Evolutionary conservation across 768 basidiomycete genomes (phyloP).

Genomic region (Calocybe cyanea): DNA sequence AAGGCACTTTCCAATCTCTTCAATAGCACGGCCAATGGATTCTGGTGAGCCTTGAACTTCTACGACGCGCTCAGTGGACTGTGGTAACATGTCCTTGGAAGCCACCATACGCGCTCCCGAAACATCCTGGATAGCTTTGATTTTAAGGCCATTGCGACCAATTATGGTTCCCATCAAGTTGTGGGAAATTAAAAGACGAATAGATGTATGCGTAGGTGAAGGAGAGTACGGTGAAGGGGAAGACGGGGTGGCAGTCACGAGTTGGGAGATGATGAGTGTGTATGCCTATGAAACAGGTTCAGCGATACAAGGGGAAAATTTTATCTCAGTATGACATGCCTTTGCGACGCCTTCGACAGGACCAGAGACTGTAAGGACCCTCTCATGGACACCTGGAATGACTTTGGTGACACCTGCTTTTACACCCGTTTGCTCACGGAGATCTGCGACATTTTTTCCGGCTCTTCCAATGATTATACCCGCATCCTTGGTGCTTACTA

Average conservation of each 20-base stretch:
- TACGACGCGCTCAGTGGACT: constrained; percentile 98
- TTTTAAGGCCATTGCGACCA: constrained; percentile 93
- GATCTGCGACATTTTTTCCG: constrained; percentile 96
- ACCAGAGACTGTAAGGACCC: constrained; percentile 92
- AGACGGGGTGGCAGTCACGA: constrained; percentile 77
- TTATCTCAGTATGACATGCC: constrained; percentile 34
- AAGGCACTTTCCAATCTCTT: constrained; percentile 93
- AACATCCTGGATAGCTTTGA: constrained; percentile 96
- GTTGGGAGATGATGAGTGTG: constrained; percentile 89
- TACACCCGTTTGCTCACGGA: constrained; percentile 93
- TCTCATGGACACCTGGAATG: constrained; percentile 95
- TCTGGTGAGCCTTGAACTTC: constrained; percentile 95
- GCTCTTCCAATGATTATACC: constrained; percentile 96
- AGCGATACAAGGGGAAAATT: constrained; percentile 10
- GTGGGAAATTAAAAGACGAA: constrained; percentile 97
- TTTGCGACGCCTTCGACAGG: constrained; percentile 90
- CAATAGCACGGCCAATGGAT: constrained; percentile 87
- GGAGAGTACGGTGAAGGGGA: constrained; percentile 66
- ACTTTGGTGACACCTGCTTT: constrained; percentile 99
- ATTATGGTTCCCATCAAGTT: constrained; percentile 99
- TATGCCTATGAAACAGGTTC: constrained; percentile 63
- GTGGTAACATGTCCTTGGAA: constrained; percentile 98
- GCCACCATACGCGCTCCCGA: constrained; percentile 98
- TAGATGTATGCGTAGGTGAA: constrained; percentile 78
- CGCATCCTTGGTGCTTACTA: constrained; percentile 96